Evolutionary conservation across 148 eudicot genomes (phyloP).

Genomic region (Spergularia bocconei): DNA sequence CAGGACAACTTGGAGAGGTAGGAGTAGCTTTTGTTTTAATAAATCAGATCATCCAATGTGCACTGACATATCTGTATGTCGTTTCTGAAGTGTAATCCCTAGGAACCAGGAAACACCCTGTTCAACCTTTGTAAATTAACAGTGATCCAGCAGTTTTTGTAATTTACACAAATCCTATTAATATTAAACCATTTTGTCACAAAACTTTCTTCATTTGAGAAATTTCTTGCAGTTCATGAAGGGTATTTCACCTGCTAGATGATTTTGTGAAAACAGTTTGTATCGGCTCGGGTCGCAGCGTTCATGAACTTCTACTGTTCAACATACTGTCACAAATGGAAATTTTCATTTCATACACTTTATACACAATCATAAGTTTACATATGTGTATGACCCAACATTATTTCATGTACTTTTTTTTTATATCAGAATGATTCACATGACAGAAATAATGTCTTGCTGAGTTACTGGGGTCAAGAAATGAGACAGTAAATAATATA

Average conservation of each 20-base stretch:
- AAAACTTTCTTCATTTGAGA: not conserved
- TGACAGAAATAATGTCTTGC: not conserved
- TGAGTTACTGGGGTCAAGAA: not conserved
- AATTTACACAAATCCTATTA: not conserved
- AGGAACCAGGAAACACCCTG: not conserved
- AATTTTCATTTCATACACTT: no score
- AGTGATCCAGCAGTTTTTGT: not conserved
- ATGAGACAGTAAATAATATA: not conserved
- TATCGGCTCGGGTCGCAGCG: no score
- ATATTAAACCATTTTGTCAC: not conserved
- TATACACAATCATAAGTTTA: no score
- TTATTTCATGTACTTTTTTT: not conserved
- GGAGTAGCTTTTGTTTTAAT: not conserved
- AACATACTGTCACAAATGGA: no score
- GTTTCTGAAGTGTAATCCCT: not conserved
- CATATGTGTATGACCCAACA: no score
- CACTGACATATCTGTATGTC: not conserved
- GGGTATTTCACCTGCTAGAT: not conserved
- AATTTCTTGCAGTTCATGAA: not conserved
- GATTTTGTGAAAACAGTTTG: not conserved
- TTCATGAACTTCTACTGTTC: no score
- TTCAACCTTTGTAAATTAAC: conserved; percentile 1
- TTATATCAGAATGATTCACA: not conserved
- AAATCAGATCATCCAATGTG: not conserved
- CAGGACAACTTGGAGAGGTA: not conserved